Percentiles rank a stretch among this genome's conserved stretches.
Conservation (phyloP, 768 basidiomycete species). For the Serendipita sp. region DNA sequence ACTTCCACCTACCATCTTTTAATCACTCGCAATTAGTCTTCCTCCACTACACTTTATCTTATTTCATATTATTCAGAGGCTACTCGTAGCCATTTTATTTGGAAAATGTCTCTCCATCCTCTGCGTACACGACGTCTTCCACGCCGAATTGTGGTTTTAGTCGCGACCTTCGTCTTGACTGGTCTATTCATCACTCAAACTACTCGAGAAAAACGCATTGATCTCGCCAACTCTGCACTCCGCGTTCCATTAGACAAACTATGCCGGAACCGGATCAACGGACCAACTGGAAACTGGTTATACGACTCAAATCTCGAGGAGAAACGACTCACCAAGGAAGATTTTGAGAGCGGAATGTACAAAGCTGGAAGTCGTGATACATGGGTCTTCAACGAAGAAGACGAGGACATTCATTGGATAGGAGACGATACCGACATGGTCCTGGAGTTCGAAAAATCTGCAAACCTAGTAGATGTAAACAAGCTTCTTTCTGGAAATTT, state of each 20-base stretch:
- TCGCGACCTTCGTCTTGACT: neutral
- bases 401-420: neutral
- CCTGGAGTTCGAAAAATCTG: neutral
- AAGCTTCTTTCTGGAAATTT: neutral
- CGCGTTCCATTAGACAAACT: no score
- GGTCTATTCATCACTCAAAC: neutral
- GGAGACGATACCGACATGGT: neutral
- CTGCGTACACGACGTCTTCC: neutral
- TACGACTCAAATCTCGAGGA: neutral
- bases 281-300: no score
- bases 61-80: no score
- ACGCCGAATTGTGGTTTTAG: neutral
- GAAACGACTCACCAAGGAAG: neutral
- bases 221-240: no score
- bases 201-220: neutral
- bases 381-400: neutral
- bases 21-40: no score
- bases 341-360: neutral
- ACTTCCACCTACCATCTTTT: no score
- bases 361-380: neutral
- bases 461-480: neutral
- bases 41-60: no score
- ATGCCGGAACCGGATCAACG: no score
- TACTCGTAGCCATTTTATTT: no score
- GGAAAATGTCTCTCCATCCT: no score